Evolutionary conservation across 2,329 filamentous ascomycete species (phyloP), one percentile per base, ranked within the genome.

Genomic region (Teratosphaeria pseudoeucalypti): DNA sequence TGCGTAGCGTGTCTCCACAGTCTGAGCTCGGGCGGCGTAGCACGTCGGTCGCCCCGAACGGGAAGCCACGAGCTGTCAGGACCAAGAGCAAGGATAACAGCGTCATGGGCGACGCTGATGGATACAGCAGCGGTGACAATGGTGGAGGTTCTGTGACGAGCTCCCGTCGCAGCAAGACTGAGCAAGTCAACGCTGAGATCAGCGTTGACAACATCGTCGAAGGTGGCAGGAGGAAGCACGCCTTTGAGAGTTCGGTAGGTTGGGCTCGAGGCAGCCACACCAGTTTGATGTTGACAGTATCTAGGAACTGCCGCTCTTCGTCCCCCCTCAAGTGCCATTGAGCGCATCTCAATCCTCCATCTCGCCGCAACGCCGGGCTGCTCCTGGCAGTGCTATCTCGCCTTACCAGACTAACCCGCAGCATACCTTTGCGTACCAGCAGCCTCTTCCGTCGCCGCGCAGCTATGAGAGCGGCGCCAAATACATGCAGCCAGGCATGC

Each of bases 161-260:
- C 65, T 87, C 87, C 61, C 86, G 88, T 69, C 88, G 88, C 73
- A 84, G 82, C 67, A 91, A 89, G 74, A 85, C 81, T 65, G 92
- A 96, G 69, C 84, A 96, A 69, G 91, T 90, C 55, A 96, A 90
- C 72, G 95, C 94, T 16, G 94, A 99, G 68, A 99, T 99, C 71
- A 97, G 92, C 73, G 85, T 96, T 67, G 92, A 96, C 68, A 99
- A 99, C 73, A 97, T 99, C 74, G 89, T 99, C 62, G 92, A 97
- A 76, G 94, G 95, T 71, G 92, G 92, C 66, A 87, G 94, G 75
- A 87, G 94, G 72, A 96, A 97, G 80, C 85, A 91, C 71, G 90
- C 92, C 69, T 87, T 87, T 77, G 92, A 97, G 75, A 97, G 92
- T 79, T 96, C 92, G 76, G 92, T 97, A 87, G 86, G 92, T 81